Base-by-base conservation (phyloP, 139 green algal species). In the Chlorella sp. region DNA sequence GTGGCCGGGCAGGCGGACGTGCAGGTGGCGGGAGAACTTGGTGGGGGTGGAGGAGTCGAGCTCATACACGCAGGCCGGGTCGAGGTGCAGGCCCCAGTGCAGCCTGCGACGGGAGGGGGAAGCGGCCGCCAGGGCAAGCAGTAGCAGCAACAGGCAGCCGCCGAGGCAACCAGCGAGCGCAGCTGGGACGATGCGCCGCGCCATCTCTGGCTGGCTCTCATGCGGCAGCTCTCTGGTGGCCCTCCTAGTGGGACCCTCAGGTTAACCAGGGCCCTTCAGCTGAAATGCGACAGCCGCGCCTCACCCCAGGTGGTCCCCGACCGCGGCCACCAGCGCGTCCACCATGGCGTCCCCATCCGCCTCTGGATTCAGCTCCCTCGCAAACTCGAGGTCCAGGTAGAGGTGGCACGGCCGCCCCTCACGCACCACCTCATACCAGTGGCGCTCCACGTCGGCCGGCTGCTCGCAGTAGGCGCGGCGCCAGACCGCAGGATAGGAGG, bases 361-460 rank as follows among this genome's bases (percentile, higher is more conserved):
- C 19, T 66, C 77, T 2, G 86, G 75, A 61, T 96, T 97, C 65
- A 77, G 71, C 8, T 31, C 27, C 0, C 31, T 15, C 1, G 64
- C 71, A 76, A 82, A 97, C 80, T 97, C 93, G 7, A 97, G 58
- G 78, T 97, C 93, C 70, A 96, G 94, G 86, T 97, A 97, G 53
- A 97, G 68, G 81, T 97, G 92, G 80, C 90, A 95, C 19, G 93
- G 93, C 35, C 70, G 66, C 29, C 83, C 76, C 41, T 87, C 86
- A 3, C 84, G 83, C 9, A 97, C 83, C 31, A 97, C 81, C 82
- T 91, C 86, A 45, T 91, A 91, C 77, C 70, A 90, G 69, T 90
- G 86, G 5, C 79, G 80, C 12, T 65, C 55, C n/a, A n/a, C n/a
- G n/a, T n/a, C n/a, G n/a, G n/a, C n/a, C n/a, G n/a, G n/a, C n/a